Base-by-base conservation (phyloP, 2,329 filamentous ascomycete genomes). In the Parastagonospora nodorum region DNA sequence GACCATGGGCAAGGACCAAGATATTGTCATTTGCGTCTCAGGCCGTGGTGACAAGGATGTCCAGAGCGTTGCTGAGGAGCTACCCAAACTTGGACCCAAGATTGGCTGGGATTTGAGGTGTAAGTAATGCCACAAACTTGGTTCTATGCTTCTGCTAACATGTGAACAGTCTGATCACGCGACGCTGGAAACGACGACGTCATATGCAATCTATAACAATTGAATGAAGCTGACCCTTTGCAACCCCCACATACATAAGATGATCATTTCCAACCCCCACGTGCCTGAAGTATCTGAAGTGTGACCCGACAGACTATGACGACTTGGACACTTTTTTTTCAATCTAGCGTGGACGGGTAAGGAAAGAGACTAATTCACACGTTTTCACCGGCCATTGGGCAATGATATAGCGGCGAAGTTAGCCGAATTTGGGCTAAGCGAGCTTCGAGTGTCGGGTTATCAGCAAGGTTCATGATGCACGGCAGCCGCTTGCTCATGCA, bases 41-140 rank as follows among this genome's bases (percentile, higher is more conserved):
- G 94, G 94, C 8, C 82, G 94, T 63, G 94, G 94, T 57, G 94
- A 99, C 77, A 99, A 99, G 85, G 94, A 99, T 71, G 94, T 99
- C 51, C 92, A 99, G 84, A 96, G 90, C 67, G 93, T 99, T 44
- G 94, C 94, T 0, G 94, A 99, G 69, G 91, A 96, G 77, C 77
- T 99, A 69, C 93, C 93, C 14, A 89, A 83, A 62, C 75, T 99
- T 55, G 93, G 94, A 0, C 94, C 94, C 7, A 81, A 88, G 80
- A 97, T 99, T 75, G 91, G 82, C 41, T 87, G 84, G 84, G 84
- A 87, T 70, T 66, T 87, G 75, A 78, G 84, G 57, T 86, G 67
- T 72, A 65, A 69, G 69, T 68, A 19, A 37, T 10, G 5, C 31
- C 9, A 19, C 2, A 10, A 30, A 2, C 3, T 15, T 16, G 9